Evolutionary conservation across 768 basidiomycete species (phyloP).

Genomic region (Suillus subalutaceus): DNA sequence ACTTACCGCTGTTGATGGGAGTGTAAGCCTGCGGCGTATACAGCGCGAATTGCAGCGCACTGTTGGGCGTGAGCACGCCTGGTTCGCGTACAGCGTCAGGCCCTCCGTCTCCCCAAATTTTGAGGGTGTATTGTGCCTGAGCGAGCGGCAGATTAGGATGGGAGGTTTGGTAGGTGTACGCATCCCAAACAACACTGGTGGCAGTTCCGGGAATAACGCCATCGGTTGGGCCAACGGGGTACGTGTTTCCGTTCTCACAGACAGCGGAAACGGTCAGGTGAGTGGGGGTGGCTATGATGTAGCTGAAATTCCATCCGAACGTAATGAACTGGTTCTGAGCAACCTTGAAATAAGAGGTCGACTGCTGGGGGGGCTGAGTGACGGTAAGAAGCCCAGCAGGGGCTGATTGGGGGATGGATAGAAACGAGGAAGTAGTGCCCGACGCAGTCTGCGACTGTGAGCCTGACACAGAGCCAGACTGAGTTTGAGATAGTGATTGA

Average conservation of each 20-base stretch:
- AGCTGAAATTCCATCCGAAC: constrained; percentile 90
- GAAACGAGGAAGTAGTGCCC: constrained; percentile 12
- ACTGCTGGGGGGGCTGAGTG: constrained; percentile 80
- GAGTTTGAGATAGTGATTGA: constrained; percentile 14
- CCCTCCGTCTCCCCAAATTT: constrained; percentile 83
- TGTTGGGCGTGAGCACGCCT: constrained; percentile 72
- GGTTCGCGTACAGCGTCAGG: constrained; percentile 56
- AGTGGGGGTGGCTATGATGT: constrained; percentile 68
- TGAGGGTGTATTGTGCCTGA: constrained; percentile 74
- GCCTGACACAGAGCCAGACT: constrained; percentile 13
- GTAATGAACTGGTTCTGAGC: constrained; percentile 73
- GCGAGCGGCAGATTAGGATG: constrained; percentile 68
- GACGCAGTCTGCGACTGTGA: constrained; percentile 14
- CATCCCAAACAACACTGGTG: constrained; percentile 78
- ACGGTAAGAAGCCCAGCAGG: constrained; percentile 70
- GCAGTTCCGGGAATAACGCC: constrained; percentile 73
- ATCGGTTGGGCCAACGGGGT: constrained; percentile 80
- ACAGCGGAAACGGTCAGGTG: constrained; percentile 80
- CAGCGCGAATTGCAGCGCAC: constrained; percentile 76
- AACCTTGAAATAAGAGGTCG: constrained; percentile 89
- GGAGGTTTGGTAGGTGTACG: constrained; percentile 69
- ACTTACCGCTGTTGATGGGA: constrained; percentile 55
- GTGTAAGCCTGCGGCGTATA: constrained; percentile 81
- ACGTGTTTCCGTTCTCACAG: constrained; percentile 88
- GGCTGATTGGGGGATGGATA: constrained; percentile 51